Conservation (phyloP, 2,329 filamentous ascomycete genomes). For the Sphaerulina vaccinii region DNA sequence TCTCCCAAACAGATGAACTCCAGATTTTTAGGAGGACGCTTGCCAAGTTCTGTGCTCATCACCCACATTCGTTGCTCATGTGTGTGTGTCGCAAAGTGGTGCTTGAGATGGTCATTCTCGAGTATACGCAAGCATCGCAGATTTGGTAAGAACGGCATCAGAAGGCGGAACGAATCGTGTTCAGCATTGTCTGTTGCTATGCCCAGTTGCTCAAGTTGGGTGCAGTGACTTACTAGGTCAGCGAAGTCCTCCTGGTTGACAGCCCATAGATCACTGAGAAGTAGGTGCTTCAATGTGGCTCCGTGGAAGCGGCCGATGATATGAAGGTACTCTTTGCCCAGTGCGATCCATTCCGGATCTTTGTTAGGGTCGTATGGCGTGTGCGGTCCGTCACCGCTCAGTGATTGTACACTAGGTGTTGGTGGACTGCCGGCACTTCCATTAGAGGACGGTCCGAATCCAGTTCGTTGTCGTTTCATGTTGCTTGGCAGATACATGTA, state of each 20-base stretch:
- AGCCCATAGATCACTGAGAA: slow-evolving; percentile 57
- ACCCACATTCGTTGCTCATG: slow-evolving; percentile 35
- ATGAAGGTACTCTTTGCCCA: slow-evolving; percentile 50
- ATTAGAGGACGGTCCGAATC: slow-evolving; percentile 19
- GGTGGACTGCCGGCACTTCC: slow-evolving; percentile 17
- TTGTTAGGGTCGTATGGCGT: slow-evolving; percentile 15
- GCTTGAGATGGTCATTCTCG: slow-evolving; percentile 26
- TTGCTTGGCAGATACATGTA: slow-evolving; percentile 49
- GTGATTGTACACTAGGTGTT: slow-evolving; percentile 23
- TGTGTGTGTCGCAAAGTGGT: slow-evolving; percentile 18
- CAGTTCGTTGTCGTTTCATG: slow-evolving; percentile 25
- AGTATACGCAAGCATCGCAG: slow-evolving; percentile 45
- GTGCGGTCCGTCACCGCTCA: no score
- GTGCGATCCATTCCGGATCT: slow-evolving; percentile 32
- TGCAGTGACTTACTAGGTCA: slow-evolving; percentile 54
- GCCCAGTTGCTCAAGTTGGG: slow-evolving; percentile 59
- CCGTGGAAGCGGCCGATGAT: slow-evolving; percentile 54
- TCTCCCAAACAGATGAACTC: slow-evolving; percentile 44
- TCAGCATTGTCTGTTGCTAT: slow-evolving; percentile 57
- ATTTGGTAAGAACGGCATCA: slow-evolving; percentile 41
- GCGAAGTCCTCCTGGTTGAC: slow-evolving; percentile 51
- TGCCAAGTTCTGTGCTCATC: slow-evolving; percentile 29
- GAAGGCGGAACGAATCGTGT: slow-evolving; percentile 43
- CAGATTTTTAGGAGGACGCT: slow-evolving; percentile 27
- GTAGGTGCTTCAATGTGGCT: slow-evolving; percentile 53